Base-by-base conservation (phyloP, 805 yeast species). In the Ogataea pignaliae region DNA sequence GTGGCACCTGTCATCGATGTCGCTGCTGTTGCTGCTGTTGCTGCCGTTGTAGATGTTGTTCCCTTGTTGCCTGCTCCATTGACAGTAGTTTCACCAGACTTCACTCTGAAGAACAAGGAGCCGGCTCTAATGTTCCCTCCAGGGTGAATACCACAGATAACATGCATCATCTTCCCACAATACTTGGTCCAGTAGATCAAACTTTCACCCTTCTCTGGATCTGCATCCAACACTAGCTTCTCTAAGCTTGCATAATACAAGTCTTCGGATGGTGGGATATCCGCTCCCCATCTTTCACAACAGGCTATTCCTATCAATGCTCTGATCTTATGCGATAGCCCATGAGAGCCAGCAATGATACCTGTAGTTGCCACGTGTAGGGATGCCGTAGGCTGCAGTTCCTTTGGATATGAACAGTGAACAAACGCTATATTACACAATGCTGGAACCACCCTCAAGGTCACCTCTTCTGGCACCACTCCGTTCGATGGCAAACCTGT, bases 271-370 rank as follows among this genome's bases (percentile, higher is more conserved):
- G 75, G 78, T 13, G 88, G 85, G 12, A 84, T 66, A 49, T 83
- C 88, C 3, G 85, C 88, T 31, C 91, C 91, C 91, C 91, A 85
- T 51, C 93, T 69, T 53, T 83, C 87, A 64, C 88, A 81, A 21
- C 85, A 66, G 2, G 88, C 86, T 29, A 85, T 73, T 0, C 91
- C 91, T 11, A 84, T 73, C 39, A 85, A 63, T 0, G 88, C 88
- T 43, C 90, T 68, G 2, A 79, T 79, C 51, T 81, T 73, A 59
- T 85, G 91, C 1, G 88, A 78, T 37, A 85, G 62, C 7, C 91
- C 93, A 59, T 83, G 88, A 3, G 84, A 74, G 0, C 89, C 88
- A 0, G 90, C 82, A 41, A 85, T 76, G 15, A 83, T 76, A 16
- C 93, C 93, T 0, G 87, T 76, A 0, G 85, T 78, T 8, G 88